A percentile compares a stretch with the other conserved stretches of the same genome.
These are phyloP conservation scores for Pezizomycotina sp. DNA, from an alignment of 2,329 filamentous ascomycete species.

Conservation along the genomic window DNA sequence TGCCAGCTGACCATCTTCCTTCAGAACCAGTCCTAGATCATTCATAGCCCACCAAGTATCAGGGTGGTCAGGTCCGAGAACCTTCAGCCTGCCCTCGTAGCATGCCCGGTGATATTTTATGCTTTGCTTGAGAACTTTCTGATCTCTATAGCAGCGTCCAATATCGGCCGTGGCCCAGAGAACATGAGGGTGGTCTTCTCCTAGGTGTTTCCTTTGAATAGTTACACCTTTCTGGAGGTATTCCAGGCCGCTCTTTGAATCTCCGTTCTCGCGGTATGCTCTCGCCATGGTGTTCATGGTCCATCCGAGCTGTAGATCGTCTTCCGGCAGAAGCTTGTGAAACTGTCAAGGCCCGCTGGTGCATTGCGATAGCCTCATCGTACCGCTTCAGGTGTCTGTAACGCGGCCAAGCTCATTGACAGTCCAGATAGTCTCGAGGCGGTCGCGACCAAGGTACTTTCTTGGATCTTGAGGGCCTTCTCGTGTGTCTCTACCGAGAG, in stretches of 20 bases:
- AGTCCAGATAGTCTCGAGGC: conserved; percentile 16
- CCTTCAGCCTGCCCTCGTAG: conserved; percentile 6
- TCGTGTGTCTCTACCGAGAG: conserved; percentile 13
- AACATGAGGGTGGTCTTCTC: conserved; percentile 13
- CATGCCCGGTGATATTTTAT: conserved; percentile 5
- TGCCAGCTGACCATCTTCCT: conserved; percentile 5
- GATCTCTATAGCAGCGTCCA: conserved; percentile 11
- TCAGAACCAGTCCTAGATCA: conserved; percentile 14
- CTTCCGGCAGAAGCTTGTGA: conserved; percentile 1
- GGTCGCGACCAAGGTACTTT: conserved; percentile 1
- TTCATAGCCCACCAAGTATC: conserved; percentile 17
- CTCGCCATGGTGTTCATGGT: conserved; percentile 17
- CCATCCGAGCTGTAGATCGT: conserved; percentile 17
- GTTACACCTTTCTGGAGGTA: conserved; percentile 8
- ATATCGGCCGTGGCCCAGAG: conserved; percentile 13
- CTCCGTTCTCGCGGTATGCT: conserved; percentile 15
- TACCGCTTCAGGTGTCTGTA: conserved; percentile 13
- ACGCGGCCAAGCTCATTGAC: conserved; percentile 19
- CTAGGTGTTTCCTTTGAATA: conserved; percentile 8
- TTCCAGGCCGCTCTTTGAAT: conserved; percentile 6
- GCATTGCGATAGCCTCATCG: conserved; percentile 13
- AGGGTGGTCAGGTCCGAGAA: conserved; percentile 7
- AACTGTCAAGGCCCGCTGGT: conserved; percentile 9
- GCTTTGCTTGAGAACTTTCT: conserved; percentile 5
- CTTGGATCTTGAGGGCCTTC: conserved; percentile 11